Conservation (phyloP, 2,329 filamentous ascomycete species). For the Sporothrix dimorphospora region DNA sequence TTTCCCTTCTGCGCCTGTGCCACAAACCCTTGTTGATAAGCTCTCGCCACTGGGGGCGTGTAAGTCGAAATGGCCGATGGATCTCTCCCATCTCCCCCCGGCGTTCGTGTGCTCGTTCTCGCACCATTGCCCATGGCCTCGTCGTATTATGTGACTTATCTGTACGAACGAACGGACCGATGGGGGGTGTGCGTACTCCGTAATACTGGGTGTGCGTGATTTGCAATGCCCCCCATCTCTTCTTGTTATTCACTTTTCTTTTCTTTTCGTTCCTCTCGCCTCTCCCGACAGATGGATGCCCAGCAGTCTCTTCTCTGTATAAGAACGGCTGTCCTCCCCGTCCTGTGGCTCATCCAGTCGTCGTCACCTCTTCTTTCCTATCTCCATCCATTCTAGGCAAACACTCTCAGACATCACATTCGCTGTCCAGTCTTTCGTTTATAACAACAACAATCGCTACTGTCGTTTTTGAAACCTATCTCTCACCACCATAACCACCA, state of each 20-base stretch:
- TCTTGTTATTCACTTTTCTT: not conserved
- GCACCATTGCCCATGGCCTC: not conserved
- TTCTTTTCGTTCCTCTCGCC: not conserved
- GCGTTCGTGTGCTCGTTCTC: not conserved
- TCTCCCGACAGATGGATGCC: no score
- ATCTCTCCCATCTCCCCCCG: not conserved
- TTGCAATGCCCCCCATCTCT: conserved; percentile 5
- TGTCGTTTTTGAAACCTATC: not conserved
- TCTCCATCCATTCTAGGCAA: conserved; percentile 7
- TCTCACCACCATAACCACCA: not conserved
- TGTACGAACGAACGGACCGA: not conserved
- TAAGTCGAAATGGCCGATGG: conserved; percentile 8
- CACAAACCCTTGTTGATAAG: conserved; percentile 18
- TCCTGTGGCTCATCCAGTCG: conserved; percentile 8
- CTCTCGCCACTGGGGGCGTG: conserved; percentile 19
- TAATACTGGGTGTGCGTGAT: not conserved
- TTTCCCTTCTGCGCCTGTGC: conserved; percentile 1
- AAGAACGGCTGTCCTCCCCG: conserved; percentile 5
- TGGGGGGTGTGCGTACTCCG: not conserved
- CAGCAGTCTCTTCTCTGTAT: conserved; percentile 8
- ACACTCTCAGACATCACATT: conserved; percentile 17
- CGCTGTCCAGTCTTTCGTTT: conserved; percentile 29
- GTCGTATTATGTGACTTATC: not conserved
- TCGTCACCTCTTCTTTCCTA: not conserved
- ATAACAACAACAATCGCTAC: conserved; percentile 15